These are phyloP conservation scores for Suillus subaureus DNA, from an alignment of 768 basidiomycete species.

Conservation along the genomic window DNA sequence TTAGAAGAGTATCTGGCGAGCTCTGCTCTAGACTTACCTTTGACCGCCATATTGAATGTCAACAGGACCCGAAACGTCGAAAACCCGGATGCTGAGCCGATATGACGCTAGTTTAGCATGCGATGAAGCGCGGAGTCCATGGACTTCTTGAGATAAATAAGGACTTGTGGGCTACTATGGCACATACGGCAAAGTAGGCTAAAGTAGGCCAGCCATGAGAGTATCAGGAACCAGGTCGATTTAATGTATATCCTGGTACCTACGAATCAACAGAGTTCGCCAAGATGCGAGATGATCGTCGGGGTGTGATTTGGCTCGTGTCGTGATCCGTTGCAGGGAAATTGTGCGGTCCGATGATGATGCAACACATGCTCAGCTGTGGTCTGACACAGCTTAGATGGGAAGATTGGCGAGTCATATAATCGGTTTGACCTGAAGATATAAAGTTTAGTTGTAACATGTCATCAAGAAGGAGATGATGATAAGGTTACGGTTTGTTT, in stretches of 20 bases:
- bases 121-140: background rate
- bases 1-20: background rate
- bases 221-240: background rate
- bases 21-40: too few species aligned
- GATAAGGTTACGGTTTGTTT: background rate
- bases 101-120: background rate
- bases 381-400: background rate
- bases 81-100: background rate
- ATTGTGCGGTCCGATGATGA: background rate
- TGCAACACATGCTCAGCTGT: background rate
- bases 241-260: background rate
- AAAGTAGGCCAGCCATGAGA: background rate
- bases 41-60: background rate
- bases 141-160: background rate
- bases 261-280: background rate
- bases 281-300: background rate
- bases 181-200: background rate
- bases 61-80: background rate
- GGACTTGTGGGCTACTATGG: slow-evolving; percentile 1
- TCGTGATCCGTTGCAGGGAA: slow-evolving; percentile 4
- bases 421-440: background rate
- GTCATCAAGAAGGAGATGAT: background rate
- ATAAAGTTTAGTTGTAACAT: background rate
- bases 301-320: background rate
- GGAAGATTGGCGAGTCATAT: background rate